phyloP scores from a whole-genome alignment of 2,329 filamentous ascomycete genomes.

The Colletotrichum salicis region DNA sequence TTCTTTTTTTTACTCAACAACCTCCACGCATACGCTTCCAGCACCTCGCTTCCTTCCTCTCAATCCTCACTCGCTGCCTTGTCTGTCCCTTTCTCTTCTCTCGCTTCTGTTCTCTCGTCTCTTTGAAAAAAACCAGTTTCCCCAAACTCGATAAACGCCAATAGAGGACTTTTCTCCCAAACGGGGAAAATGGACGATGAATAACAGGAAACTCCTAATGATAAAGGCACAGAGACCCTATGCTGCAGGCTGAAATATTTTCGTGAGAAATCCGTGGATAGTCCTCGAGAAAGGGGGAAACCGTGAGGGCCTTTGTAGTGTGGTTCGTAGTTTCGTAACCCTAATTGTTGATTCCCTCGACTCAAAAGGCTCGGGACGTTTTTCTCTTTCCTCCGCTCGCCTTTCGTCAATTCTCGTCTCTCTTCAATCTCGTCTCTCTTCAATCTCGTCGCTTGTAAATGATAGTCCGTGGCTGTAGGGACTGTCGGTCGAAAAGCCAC shows the following conservation, averaged over 20 bases:
- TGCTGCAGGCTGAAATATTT: slow-evolving; percentile 29
- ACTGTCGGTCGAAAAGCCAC: not conserved
- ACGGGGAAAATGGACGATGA: not conserved
- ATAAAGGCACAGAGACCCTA: slow-evolving; percentile 32
- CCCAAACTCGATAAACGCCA: slow-evolving; percentile 34
- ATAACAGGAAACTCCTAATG: slow-evolving; percentile 32
- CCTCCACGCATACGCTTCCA: not conserved
- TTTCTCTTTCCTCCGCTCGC: not conserved
- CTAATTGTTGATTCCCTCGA: not conserved
- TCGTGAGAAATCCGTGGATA: slow-evolving; percentile 24
- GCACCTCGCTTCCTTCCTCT: not conserved
- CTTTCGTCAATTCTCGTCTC: slow-evolving; percentile 9
- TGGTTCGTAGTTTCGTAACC: slow-evolving; percentile 9
- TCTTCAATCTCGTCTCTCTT: slow-evolving; percentile 24
- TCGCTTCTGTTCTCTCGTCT: slow-evolving; percentile 18
- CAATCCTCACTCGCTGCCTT: not conserved
- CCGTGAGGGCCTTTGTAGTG: slow-evolving; percentile 1
- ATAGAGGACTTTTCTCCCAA: not conserved
- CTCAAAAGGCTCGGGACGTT: not conserved
- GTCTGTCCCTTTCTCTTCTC: not conserved
- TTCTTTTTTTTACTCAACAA: not conserved
- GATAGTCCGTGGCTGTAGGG: slow-evolving; percentile 9
- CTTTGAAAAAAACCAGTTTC: slow-evolving; percentile 15
- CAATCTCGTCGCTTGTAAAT: slow-evolving; percentile 27
- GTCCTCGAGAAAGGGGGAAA: not conserved